Conservation (phyloP, 352 stramenopile species). For the Thalassiosira ordinaria region DNA sequence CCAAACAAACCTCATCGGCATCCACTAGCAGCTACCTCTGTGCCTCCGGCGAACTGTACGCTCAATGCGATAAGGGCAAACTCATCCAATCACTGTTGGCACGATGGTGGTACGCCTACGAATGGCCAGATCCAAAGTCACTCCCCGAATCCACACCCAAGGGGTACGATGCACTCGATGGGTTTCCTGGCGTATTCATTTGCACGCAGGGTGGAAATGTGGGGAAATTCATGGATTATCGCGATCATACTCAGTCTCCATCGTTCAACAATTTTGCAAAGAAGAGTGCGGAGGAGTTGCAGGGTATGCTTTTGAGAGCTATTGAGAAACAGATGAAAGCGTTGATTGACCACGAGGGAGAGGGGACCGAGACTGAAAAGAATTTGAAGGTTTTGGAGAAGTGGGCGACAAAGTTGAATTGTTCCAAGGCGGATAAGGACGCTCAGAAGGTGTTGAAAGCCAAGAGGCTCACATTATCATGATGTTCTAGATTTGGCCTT, state of each 20-base stretch:
- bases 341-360: slow-evolving; percentile 73
- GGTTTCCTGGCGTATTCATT: slow-evolving; percentile 85
- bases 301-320: slow-evolving; percentile 75
- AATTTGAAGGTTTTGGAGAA: slow-evolving; percentile 80
- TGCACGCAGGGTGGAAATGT: slow-evolving; percentile 75
- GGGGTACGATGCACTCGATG: slow-evolving; percentile 81
- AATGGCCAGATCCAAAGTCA: slow-evolving; percentile 73
- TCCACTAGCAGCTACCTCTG: slow-evolving; percentile 47
- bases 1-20: slow-evolving; percentile 18
- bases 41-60: slow-evolving; percentile 70
- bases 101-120: slow-evolving; percentile 86
- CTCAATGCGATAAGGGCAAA: slow-evolving; percentile 69
- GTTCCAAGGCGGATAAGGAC: slow-evolving; percentile 80
- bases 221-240: slow-evolving; percentile 78
- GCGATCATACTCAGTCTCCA: slow-evolving; percentile 67
- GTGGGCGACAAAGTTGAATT: slow-evolving; percentile 81
- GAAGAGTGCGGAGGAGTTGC: slow-evolving; percentile 79
- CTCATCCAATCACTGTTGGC: slow-evolving; percentile 81
- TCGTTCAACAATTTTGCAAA: slow-evolving; percentile 82
- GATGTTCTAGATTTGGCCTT: not conserved
- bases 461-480: slow-evolving; percentile 54
- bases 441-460: slow-evolving; percentile 83
- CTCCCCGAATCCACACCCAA: slow-evolving; percentile 55
- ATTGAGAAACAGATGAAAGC: slow-evolving; percentile 78
- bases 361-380: slow-evolving; percentile 76